Base-by-base conservation (phyloP, 164 flowering plant species). In the Berberis vulgaris region DNA sequence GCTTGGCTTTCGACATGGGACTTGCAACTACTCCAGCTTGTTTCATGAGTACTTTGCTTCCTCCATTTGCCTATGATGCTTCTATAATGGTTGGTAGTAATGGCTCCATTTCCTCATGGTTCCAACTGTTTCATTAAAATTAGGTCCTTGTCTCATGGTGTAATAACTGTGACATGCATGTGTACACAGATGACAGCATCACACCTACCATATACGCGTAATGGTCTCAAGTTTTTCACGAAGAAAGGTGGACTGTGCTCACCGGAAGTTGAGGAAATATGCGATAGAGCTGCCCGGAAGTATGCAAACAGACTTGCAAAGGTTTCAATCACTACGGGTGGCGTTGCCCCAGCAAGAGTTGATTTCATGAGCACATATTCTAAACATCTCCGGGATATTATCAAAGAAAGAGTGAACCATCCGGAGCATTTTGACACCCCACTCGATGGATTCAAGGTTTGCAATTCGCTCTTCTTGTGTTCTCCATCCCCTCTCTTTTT, bases 21-120 rank as follows among this genome's bases (percentile, higher is more conserved):
- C 82, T 92, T 11, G 96, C 98, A 4, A 89, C 98, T 1, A 92
- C 98, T 10, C 98, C 98, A 0, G 98, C 96, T 69, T 92, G 98
- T 74, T 92, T 86, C 77, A 92, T 92, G 96, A 92, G 96, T 69
- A 92, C 98, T n/a, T n/a, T 85, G 67, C 72, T 89, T 70, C 72
- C 83, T 68, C 84, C 91, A 52, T 87, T 89, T 80, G 42, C 64
- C 6, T 92, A 79, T 62, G 86, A 92, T 74, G 98, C 86, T 72
- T 89, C 96, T 3, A 87, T 92, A 6, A 92, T 89, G 98, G 98
- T 92, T 0, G n/a, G 49, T 45, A 39, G 65, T 10, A 42, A 45
- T n/a, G 1, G 6, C 39, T 6, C 3, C 4, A 2, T 3, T 66
- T 10, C 53, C 8, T 46, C 8, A 5, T 46, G 2, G 41, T 41